Percentiles rank a stretch among this genome's conserved stretches.
phyloP scores from a whole-genome alignment of 176 grass and related monocot genomes.

The Carex littledalei region DNA sequence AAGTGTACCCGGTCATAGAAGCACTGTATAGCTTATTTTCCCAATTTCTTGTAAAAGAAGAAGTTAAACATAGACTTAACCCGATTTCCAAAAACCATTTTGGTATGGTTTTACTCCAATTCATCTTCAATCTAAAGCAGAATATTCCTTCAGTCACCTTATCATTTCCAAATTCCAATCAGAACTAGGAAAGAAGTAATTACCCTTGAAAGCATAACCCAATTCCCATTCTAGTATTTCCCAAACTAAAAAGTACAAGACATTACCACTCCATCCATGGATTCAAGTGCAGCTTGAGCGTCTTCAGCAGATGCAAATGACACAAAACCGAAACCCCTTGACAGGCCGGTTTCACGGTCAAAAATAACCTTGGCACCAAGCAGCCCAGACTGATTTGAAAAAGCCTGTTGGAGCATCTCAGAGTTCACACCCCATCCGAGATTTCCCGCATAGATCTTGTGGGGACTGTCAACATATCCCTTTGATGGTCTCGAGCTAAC shows the following conservation, averaged over 20 bases:
- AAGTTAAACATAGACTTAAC: not conserved
- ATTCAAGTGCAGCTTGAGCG: constrained; percentile 53
- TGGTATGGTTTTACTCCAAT: not conserved
- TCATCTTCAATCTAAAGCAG: not conserved
- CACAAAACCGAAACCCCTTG: constrained; percentile 78
- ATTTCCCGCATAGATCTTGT: constrained; percentile 91
- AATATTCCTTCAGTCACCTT: not conserved
- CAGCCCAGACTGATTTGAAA: constrained; percentile 46
- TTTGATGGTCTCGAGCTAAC: constrained; percentile 26
- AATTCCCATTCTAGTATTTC: not conserved
- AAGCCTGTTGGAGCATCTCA: constrained; percentile 43
- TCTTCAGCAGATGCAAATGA: constrained; percentile 60
- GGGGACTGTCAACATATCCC: constrained; percentile 45
- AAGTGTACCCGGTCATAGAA: not conserved
- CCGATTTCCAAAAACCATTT: not conserved
- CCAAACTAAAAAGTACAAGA: not conserved
- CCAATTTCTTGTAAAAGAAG: not conserved
- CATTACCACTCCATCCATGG: constrained; percentile 75
- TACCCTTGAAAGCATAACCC: not conserved
- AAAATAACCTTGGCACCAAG: constrained; percentile 70
- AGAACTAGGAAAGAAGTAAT: not conserved
- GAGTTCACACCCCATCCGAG: constrained; percentile 77
- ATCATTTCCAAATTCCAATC: not conserved
- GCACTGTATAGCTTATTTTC: not conserved
- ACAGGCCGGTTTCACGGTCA: constrained; percentile 57